These are phyloP conservation scores for Leptographium procerum DNA, from an alignment of 2,329 filamentous ascomycete genomes.

Conservation along the genomic window DNA sequence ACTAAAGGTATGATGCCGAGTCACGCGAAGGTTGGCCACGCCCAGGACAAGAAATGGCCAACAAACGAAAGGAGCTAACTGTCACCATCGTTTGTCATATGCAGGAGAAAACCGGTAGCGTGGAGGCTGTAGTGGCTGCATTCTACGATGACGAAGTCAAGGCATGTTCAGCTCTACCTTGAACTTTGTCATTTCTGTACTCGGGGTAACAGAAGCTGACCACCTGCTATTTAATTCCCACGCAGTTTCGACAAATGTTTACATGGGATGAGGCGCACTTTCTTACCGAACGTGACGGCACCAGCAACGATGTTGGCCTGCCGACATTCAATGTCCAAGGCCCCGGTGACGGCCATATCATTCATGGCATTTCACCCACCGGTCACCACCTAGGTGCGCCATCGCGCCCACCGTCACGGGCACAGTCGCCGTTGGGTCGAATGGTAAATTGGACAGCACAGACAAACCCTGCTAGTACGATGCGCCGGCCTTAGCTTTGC, in stretches of 20 bases:
- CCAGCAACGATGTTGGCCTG: constrained; percentile 4
- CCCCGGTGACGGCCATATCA: constrained; percentile 30
- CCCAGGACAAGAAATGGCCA: background rate
- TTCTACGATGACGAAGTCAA: constrained; percentile 38
- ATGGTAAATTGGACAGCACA: constrained; percentile 35
- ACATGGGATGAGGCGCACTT: constrained; percentile 47
- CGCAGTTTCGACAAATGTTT: constrained; percentile 36
- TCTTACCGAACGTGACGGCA: constrained; percentile 38
- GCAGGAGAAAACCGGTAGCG: constrained; percentile 33
- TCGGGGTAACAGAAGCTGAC: background rate
- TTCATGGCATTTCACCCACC: constrained; percentile 32
- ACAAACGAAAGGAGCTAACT: background rate
- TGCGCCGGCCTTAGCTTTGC: background rate
- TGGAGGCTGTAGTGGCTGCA: constrained; percentile 37
- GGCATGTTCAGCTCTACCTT: constrained; percentile 20
- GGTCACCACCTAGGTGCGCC: constrained; percentile 34
- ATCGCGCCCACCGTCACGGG: constrained; percentile 52
- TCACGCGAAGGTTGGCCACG: too few relatives aligned
- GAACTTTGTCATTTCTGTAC: too few relatives aligned
- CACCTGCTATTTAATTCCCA: constrained; percentile 5
- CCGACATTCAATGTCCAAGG: constrained; percentile 46
- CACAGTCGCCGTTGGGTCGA: constrained; percentile 43
- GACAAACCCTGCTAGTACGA: constrained; percentile 12
- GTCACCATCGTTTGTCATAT: background rate
- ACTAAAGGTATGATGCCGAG: constrained; percentile 20